phyloP scores from a whole-genome alignment of 202 grass and related monocot species.

The Zizania palustris region DNA sequence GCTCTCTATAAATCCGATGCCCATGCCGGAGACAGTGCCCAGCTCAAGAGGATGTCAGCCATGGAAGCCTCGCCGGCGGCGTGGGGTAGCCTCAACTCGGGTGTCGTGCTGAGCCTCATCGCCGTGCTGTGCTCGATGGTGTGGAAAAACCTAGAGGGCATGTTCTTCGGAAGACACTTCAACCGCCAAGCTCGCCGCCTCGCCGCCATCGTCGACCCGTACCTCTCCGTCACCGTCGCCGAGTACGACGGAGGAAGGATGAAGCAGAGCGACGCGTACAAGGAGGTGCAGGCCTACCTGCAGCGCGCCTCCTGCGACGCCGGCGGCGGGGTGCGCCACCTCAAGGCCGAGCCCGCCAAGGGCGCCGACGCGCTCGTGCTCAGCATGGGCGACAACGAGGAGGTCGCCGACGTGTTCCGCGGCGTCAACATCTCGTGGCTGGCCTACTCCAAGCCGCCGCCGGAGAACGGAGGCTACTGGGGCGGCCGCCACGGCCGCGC shows the following conservation, averaged over 20 bases:
- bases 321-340: slow-evolving; percentile 29
- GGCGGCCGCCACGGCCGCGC: background rate
- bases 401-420: slow-evolving; percentile 54
- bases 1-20: too few relatives aligned
- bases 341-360: slow-evolving; percentile 46
- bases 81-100: too few relatives aligned
- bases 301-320: slow-evolving; percentile 31
- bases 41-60: too few relatives aligned
- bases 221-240: slow-evolving; percentile 42
- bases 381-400: slow-evolving; percentile 49
- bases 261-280: slow-evolving; percentile 41
- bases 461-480: background rate
- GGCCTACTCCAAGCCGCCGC: background rate
- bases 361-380: slow-evolving; percentile 33
- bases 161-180: slow-evolving; percentile 44
- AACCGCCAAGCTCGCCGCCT: slow-evolving; percentile 10
- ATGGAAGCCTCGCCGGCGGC: too few relatives aligned
- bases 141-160: slow-evolving; percentile 28
- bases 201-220: slow-evolving; percentile 41
- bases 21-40: too few relatives aligned
- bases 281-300: slow-evolving; percentile 49
- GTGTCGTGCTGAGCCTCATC: too few relatives aligned
- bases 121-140: background rate
- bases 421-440: slow-evolving; percentile 48
- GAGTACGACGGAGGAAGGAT: slow-evolving; percentile 48